phyloP scores from a whole-genome alignment of 805 yeast genomes.

The Cyberlindnera maritima region DNA sequence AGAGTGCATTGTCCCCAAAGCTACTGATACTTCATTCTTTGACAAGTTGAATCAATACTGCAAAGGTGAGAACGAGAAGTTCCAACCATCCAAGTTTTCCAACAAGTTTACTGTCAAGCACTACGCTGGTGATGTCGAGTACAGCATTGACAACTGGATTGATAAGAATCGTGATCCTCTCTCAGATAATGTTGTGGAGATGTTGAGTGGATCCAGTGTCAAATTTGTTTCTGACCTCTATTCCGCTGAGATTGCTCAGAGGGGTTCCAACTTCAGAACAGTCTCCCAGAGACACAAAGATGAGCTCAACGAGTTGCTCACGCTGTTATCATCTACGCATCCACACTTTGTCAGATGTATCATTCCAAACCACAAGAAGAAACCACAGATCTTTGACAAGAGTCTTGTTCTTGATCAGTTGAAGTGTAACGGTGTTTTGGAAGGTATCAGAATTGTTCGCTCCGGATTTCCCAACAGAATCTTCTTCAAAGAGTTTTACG shows the following conservation, averaged over 20 bases:
- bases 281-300: slow-evolving; percentile 88
- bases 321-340: slow-evolving; percentile 71
- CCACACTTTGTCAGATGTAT: slow-evolving; percentile 98
- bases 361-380: slow-evolving; percentile 78
- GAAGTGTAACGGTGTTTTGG: slow-evolving; percentile 95
- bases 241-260: slow-evolving; percentile 34
- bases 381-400: slow-evolving; percentile 70
- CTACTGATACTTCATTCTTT: slow-evolving; percentile 78
- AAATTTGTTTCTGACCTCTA: slow-evolving; percentile 57
- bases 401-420: slow-evolving; percentile 80
- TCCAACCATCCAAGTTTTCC: slow-evolving; percentile 67
- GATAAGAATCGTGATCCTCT: slow-evolving; percentile 94
- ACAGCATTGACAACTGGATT: slow-evolving; percentile 88
- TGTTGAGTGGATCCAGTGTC: slow-evolving; percentile 58
- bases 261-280: slow-evolving; percentile 55
- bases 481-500: slow-evolving; percentile 74
- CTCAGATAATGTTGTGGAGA: slow-evolving; percentile 64
- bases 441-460: slow-evolving; percentile 95
- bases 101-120: slow-evolving; percentile 84
- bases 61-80: slow-evolving; percentile 52
- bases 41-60: slow-evolving; percentile 72
- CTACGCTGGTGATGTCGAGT: slow-evolving; percentile 97
- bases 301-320: slow-evolving; percentile 70
- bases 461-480: slow-evolving; percentile 96
- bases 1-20: slow-evolving; percentile 92